phyloP scores from a whole-genome alignment of 73 alveolate genomes.

The Paramecium primaurelia region DNA sequence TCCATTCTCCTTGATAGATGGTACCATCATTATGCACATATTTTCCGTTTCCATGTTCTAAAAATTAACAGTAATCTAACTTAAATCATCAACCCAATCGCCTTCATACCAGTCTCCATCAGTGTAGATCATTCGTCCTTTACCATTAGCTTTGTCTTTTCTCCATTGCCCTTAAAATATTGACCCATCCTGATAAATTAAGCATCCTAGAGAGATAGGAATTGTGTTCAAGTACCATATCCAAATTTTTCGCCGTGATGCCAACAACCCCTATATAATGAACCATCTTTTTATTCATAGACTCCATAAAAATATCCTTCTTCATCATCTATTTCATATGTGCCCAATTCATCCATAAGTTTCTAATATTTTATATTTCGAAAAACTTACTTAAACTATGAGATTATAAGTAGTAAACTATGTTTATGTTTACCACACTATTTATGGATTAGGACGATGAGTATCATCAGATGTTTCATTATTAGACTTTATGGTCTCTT shows the following conservation, averaged over 20 bases:
- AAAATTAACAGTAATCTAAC: not conserved
- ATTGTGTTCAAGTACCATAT: not conserved
- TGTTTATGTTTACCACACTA: not conserved
- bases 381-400: not conserved
- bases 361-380: not conserved
- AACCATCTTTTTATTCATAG: constrained; percentile 53
- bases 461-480: not conserved
- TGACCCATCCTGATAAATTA: constrained; percentile 56
- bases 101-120: constrained; percentile 70
- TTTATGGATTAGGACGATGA: not conserved
- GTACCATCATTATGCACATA: constrained; percentile 20
- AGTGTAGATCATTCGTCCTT: constrained; percentile 55
- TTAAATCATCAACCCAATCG: constrained; percentile 63
- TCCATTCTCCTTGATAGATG: constrained; percentile 2
- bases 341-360: constrained; percentile 5
- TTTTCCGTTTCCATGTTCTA: constrained; percentile 67
- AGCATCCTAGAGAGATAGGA: constrained; percentile 24
- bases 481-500: not conserved
- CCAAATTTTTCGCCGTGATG: constrained; percentile 65
- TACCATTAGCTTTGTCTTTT: constrained; percentile 57
- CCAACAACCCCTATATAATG: constrained; percentile 68
- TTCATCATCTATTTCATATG: constrained; percentile 20
- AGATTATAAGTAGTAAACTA: not conserved
- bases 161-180: constrained; percentile 60
- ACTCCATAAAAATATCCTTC: constrained; percentile 48